Percentiles rank a stretch among this genome's conserved stretches.
phyloP scores from a whole-genome alignment of 140 eudicot species.

The Senecio squalidus region DNA sequence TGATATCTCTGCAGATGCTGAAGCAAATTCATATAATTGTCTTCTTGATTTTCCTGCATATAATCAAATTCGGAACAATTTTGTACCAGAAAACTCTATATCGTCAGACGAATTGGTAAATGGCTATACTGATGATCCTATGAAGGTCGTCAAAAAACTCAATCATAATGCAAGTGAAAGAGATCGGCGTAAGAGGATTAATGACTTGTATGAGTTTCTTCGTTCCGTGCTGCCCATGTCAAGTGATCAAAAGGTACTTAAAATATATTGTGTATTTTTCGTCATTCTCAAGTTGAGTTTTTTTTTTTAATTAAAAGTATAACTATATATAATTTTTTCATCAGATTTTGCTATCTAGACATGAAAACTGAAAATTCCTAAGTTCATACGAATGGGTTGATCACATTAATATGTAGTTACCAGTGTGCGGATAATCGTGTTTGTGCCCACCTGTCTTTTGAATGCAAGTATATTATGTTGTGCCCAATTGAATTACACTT shows the following conservation, averaged over 20 bases:
- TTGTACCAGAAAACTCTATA: conserved; percentile 9
- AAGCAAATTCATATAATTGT: conserved; percentile 22
- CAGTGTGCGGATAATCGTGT: too few species aligned
- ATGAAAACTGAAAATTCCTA: too few species aligned
- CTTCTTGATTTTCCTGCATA: conserved; percentile 16
- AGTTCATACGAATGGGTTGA: too few species aligned
- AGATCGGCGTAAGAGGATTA: conserved; percentile 58
- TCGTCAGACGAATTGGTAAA: not conserved
- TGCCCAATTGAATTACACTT: too few species aligned
- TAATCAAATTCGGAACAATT: conserved; percentile 13
- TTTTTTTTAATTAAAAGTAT: too few species aligned
- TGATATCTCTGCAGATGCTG: not conserved
- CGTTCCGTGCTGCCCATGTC: conserved; percentile 45
- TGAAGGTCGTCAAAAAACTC: conserved; percentile 34
- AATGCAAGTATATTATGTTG: too few species aligned
- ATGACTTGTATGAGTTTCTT: conserved; percentile 37
- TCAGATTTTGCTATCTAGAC: too few species aligned
- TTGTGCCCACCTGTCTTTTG: too few species aligned
- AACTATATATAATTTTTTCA: too few species aligned
- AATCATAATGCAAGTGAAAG: conserved; percentile 69
- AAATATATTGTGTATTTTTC: too few species aligned
- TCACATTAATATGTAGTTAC: too few species aligned
- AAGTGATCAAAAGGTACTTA: conserved; percentile 39
- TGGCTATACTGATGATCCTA: not conserved
- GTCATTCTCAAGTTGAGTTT: too few species aligned